Conservation (phyloP, 2,329 filamentous ascomycete species). For the Ambrosiella beaveri region DNA sequence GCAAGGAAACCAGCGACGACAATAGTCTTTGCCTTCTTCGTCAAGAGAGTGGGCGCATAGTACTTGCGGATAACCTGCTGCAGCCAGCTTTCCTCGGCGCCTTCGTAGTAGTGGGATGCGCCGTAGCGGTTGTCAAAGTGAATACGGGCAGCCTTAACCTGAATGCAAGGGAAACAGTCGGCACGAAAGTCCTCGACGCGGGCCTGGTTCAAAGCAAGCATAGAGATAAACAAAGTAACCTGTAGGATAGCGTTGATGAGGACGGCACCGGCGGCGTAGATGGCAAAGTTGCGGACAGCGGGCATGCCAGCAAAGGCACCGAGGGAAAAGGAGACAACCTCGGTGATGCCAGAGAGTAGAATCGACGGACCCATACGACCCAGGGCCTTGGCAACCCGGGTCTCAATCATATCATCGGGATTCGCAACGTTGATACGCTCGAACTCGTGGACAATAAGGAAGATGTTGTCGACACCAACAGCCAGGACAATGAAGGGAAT, state of each 20-base stretch:
- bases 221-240: slow-evolving; percentile 90
- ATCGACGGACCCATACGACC: slow-evolving; percentile 96
- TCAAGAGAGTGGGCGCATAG: slow-evolving; percentile 70
- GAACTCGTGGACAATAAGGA: slow-evolving; percentile 95
- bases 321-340: slow-evolving; percentile 83
- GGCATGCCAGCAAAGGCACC: slow-evolving; percentile 95
- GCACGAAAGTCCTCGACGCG: slow-evolving; percentile 76
- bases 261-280: slow-evolving; percentile 89
- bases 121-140: neutral
- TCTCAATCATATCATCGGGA: slow-evolving; percentile 72
- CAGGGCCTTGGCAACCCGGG: slow-evolving; percentile 71
- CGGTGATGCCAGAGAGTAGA: slow-evolving; percentile 81
- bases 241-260: slow-evolving; percentile 95
- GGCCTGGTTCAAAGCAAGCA: slow-evolving; percentile 78
- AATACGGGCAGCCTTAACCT: slow-evolving; percentile 55
- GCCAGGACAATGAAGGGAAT: slow-evolving; percentile 95
- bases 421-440: slow-evolving; percentile 86
- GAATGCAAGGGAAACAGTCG: slow-evolving; percentile 82
- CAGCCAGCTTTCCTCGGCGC: slow-evolving; percentile 65
- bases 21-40: slow-evolving; percentile 59
- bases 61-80: slow-evolving; percentile 79
- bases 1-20: slow-evolving; percentile 73
- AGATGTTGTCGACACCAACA: slow-evolving; percentile 97
- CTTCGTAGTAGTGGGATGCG: slow-evolving; percentile 37
- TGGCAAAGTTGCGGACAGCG: slow-evolving; percentile 89